Percentiles rank a stretch among this genome's conserved stretches.
Evolutionary conservation across 352 stramenopile genomes (phyloP).

Genomic region (Phytophthora megakarya): DNA sequence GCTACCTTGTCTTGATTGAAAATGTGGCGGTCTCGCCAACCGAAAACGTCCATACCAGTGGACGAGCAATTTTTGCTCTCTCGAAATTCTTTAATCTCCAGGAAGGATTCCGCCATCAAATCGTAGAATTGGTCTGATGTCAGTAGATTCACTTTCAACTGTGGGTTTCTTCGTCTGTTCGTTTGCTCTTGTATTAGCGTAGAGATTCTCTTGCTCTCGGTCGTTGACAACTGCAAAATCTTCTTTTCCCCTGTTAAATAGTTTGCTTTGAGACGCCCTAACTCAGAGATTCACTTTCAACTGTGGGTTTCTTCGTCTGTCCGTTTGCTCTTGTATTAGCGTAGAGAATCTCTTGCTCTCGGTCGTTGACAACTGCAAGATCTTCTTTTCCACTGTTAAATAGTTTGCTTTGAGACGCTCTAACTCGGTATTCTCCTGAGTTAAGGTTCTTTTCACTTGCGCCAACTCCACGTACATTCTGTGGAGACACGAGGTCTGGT

Average conservation of each 20-base stretch:
- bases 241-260: background rate
- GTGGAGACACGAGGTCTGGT: background rate
- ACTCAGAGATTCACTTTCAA: background rate
- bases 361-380: background rate
- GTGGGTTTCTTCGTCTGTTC: background rate
- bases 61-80: conserved; percentile 44
- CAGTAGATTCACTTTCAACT: background rate
- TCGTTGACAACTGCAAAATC: background rate
- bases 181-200: background rate
- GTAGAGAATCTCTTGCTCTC: background rate
- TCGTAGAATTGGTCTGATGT: background rate
- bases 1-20: conserved; percentile 37
- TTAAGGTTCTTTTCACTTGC: background rate
- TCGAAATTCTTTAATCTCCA: conserved; percentile 34
- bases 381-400: background rate
- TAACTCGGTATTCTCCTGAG: background rate
- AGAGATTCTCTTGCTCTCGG: background rate
- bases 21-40: conserved; percentile 58
- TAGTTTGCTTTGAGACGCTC: background rate
- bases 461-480: background rate
- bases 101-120: background rate
- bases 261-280: background rate
- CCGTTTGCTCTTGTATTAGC: background rate
- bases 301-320: background rate
- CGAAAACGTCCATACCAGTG: conserved; percentile 55